Base-by-base conservation (phyloP, 805 yeast species). In the Wickerhamomyces canadensis region DNA sequence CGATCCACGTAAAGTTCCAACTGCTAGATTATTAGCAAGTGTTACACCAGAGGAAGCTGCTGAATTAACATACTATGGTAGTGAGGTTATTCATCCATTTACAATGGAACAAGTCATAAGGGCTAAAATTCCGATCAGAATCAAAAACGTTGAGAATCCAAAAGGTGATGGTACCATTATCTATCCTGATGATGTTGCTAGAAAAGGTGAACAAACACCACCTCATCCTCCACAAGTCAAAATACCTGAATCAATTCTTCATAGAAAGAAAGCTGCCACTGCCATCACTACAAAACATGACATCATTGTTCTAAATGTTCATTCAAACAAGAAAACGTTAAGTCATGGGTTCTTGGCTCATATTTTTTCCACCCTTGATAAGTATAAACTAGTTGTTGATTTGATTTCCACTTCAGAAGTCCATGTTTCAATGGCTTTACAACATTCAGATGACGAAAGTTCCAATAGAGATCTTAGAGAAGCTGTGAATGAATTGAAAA, bases 21-120 rank as follows among this genome's bases (percentile, higher is more conserved):
- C 77, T 38, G 98, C 98, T 4, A 72, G 95, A 50, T 68, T 91
- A 35, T 69, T 93, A 46, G 76, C 78, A 40, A 77, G 87, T 36
- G 96, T 93, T 45, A 93, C 98, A 0, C 98, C 98, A 4, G 98
- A 93, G 57, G 98, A 93, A 66, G 98, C 98, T 5, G 93, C 98
- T 0, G 98, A 93, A 66, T 75, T 93, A 60, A 93, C 98, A 1
- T 93, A 93, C 63, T 93, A 93, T 57, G 98, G 98, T 31, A 82
- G 94, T 3, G 98, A 93, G 65, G 98, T 93, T 48, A 93, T 93
- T 51, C 98, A 93, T 57, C 98, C 98, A 4, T 89, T 93, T 69
- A 93, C 98, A 17, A 93, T 93, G 98, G 98, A 91, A 65, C 98
- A 93, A 67, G 98, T 91, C 40, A 93, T 93, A 52, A 78, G 80